These are phyloP conservation scores for Glycyrrhiza uralensis DNA, from an alignment of 306 rosid species.

Conservation along the genomic window DNA sequence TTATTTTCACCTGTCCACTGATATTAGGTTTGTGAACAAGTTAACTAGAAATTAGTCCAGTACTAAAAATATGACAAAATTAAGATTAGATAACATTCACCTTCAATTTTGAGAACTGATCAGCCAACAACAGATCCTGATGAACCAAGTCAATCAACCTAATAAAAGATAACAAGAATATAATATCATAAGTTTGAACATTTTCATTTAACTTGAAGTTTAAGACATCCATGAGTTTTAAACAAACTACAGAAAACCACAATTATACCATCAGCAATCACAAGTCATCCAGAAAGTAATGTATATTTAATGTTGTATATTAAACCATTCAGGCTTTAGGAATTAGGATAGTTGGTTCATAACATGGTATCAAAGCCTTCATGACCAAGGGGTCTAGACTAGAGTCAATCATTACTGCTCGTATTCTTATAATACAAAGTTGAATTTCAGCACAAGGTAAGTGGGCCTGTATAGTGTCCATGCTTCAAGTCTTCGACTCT, in stretches of 20 bases:
- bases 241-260: conserved; percentile 18
- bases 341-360: not conserved
- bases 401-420: not conserved
- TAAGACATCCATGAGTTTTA: conserved; percentile 13
- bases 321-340: not conserved
- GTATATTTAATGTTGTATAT: not conserved
- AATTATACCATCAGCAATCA: not conserved
- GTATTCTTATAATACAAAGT: not conserved
- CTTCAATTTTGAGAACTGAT: conserved; percentile 81
- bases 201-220: conserved; percentile 2
- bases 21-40: conserved; percentile 5
- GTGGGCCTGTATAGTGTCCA: not conserved
- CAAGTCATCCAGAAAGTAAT: not conserved
- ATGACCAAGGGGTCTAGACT: not conserved
- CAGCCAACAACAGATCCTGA: conserved; percentile 85
- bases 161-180: conserved; percentile 22
- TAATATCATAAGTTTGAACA: conserved; percentile 14
- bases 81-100: conserved; percentile 40
- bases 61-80: conserved; percentile 8
- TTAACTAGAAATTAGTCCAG: conserved; percentile 4
- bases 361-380: not conserved
- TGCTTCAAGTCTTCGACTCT: not conserved
- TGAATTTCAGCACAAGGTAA: not conserved
- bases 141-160: conserved; percentile 92
- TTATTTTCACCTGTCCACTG: conserved; percentile 2